Conservation (phyloP, 2,329 filamentous ascomycete species). For the Emergomyces orientalis region DNA sequence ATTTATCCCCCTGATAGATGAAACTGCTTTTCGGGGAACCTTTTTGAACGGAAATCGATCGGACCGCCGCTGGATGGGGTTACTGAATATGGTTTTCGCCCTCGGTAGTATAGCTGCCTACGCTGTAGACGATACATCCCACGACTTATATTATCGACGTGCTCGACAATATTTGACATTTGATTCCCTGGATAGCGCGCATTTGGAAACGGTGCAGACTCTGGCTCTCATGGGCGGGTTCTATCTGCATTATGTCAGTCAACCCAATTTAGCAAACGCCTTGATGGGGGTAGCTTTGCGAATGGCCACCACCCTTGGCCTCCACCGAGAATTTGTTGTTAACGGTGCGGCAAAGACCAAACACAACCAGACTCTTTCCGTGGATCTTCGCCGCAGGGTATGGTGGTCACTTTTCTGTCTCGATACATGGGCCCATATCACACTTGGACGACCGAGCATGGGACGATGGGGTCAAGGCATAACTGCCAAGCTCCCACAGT, state of each 20-base stretch:
- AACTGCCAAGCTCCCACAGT: slow-evolving; percentile 54
- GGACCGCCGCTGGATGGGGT: slow-evolving; percentile 60
- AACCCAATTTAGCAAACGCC: slow-evolving; percentile 66
- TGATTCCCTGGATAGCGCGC: slow-evolving; percentile 59
- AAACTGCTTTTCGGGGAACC: slow-evolving; percentile 57
- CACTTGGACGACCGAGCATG: slow-evolving; percentile 60
- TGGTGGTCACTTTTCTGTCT: slow-evolving; percentile 70
- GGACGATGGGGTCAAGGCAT: slow-evolving; percentile 59
- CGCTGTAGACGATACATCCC: slow-evolving; percentile 53
- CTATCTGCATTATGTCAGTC: slow-evolving; percentile 69
- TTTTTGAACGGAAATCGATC: slow-evolving; percentile 54
- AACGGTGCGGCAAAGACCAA: slow-evolving; percentile 35
- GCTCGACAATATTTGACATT: slow-evolving; percentile 58
- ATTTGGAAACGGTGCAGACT: slow-evolving; percentile 65
- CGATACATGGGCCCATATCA: slow-evolving; percentile 65
- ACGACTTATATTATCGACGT: slow-evolving; percentile 60
- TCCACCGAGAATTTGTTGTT: slow-evolving; percentile 55
- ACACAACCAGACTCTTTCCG: slow-evolving; percentile 43
- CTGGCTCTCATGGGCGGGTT: slow-evolving; percentile 63
- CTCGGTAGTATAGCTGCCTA: slow-evolving; percentile 63
- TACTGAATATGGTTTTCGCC: slow-evolving; percentile 68
- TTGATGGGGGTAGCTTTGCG: slow-evolving; percentile 61
- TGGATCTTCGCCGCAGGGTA: slow-evolving; percentile 55
- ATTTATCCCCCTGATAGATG: slow-evolving; percentile 65
- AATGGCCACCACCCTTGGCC: slow-evolving; percentile 63